Conservation (phyloP, 2,329 filamentous ascomycete species). For the Ascochyta clinopodiicola region DNA sequence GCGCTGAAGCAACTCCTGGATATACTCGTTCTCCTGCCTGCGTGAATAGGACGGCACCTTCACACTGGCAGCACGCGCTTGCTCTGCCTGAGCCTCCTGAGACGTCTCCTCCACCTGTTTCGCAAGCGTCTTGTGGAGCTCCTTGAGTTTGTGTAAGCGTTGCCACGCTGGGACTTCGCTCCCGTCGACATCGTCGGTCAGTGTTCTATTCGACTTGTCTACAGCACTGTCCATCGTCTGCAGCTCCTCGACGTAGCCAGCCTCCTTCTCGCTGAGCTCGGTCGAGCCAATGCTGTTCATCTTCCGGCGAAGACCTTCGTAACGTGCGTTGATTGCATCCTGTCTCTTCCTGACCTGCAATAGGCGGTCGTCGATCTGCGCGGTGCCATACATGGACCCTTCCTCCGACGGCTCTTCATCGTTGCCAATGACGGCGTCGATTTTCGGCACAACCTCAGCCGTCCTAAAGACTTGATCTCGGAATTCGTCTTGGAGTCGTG, state of each 20-base stretch:
- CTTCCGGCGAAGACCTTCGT: slow-evolving; percentile 65
- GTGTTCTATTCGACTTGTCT: slow-evolving; percentile 35
- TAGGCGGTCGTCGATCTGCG: slow-evolving; percentile 66
- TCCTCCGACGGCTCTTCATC: slow-evolving; percentile 55
- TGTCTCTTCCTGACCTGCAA: slow-evolving; percentile 63
- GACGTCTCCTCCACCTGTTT: slow-evolving; percentile 34
- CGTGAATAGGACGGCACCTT: slow-evolving; percentile 44
- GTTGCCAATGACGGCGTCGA: slow-evolving; percentile 70
- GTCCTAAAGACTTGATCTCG: slow-evolving; percentile 71
- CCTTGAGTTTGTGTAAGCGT: slow-evolving; percentile 64
- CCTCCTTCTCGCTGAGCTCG: slow-evolving; percentile 69
- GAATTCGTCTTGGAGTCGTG: slow-evolving; percentile 71
- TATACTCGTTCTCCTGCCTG: slow-evolving; percentile 43
- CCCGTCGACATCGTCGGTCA: slow-evolving; percentile 42
- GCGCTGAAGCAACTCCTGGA: slow-evolving; percentile 42
- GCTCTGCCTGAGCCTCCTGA: slow-evolving; percentile 24
- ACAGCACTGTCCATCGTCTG: slow-evolving; percentile 51
- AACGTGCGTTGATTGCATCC: slow-evolving; percentile 62
- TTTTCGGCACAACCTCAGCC: slow-evolving; percentile 68
- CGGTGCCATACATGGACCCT: slow-evolving; percentile 54
- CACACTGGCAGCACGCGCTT: slow-evolving; percentile 16
- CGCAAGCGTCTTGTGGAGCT: slow-evolving; percentile 60
- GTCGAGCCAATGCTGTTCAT: slow-evolving; percentile 56
- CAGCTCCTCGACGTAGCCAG: slow-evolving; percentile 65
- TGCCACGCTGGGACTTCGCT: slow-evolving; percentile 52